Percentiles rank a stretch among this genome's conserved stretches.
Conservation (phyloP, 495 filamentous ascomycete genomes). For the Sabuloglossum arenarium region DNA sequence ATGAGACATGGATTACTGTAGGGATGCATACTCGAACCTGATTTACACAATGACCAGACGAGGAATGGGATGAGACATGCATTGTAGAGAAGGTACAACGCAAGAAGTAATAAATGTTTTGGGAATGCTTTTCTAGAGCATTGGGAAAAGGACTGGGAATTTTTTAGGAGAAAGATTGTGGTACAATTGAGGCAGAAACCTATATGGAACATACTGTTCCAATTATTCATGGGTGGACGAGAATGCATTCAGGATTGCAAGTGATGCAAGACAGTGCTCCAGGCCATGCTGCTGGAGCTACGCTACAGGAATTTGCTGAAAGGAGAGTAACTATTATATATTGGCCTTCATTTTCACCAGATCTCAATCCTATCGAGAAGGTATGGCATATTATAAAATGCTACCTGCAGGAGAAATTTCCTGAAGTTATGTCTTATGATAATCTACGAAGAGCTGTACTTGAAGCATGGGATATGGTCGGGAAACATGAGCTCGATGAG, state of each 20-base stretch:
- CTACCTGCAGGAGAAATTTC: neutral
- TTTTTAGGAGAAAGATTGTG: slow-evolving; percentile 14
- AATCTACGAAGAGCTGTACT: neutral
- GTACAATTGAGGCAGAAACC: slow-evolving; percentile 3
- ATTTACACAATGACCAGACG: slow-evolving; percentile 8
- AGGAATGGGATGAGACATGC: slow-evolving; percentile 12
- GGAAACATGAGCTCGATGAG: neutral
- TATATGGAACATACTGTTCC: slow-evolving; percentile 6
- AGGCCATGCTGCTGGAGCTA: slow-evolving; percentile 6
- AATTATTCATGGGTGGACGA: slow-evolving; percentile 6
- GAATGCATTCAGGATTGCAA: slow-evolving; percentile 5
- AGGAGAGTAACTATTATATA: slow-evolving; percentile 5
- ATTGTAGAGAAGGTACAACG: slow-evolving; percentile 8
- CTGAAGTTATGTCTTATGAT: neutral
- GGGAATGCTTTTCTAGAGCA: slow-evolving; percentile 8
- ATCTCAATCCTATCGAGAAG: slow-evolving; percentile 14
- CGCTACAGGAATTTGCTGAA: neutral
- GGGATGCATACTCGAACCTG: slow-evolving; percentile 1
- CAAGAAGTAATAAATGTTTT: slow-evolving; percentile 13
- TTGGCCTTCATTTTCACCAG: slow-evolving; percentile 12
- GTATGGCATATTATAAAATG: slow-evolving; percentile 11
- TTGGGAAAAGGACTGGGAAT: slow-evolving; percentile 7
- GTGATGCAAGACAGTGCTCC: slow-evolving; percentile 10
- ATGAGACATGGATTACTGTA: slow-evolving; percentile 9
- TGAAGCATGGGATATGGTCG: neutral